These are phyloP conservation scores for Flaveria linearis DNA, from an alignment of 129 eudicot genomes.

Conservation along the genomic window DNA sequence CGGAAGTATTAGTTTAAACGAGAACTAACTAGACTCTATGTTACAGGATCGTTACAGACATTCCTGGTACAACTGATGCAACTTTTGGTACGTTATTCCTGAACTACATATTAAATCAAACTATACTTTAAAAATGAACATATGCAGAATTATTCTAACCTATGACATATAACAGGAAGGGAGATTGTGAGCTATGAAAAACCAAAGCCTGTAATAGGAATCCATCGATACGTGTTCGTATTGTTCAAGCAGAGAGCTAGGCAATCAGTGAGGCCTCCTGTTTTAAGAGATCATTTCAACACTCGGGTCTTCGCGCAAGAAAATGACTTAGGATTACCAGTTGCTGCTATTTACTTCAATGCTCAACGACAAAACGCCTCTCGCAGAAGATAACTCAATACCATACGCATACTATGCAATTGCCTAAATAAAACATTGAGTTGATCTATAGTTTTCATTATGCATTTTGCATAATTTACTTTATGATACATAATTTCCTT, in stretches of 20 bases:
- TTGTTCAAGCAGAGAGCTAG: conserved; percentile 78
- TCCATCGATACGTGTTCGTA: conserved; percentile 77
- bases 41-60: conserved; percentile 87
- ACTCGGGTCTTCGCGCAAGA: conserved; percentile 63
- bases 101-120: background rate
- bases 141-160: conserved; percentile 14
- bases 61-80: conserved; percentile 91
- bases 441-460: background rate
- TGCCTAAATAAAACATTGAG: conserved; percentile 22
- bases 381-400: conserved; percentile 58
- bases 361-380: conserved; percentile 88
- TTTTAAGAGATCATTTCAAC: conserved; percentile 68
- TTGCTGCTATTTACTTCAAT: conserved; percentile 80
- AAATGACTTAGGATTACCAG: conserved; percentile 70
- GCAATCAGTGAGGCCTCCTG: conserved; percentile 64
- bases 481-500: conserved; percentile 13
- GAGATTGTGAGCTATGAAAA: conserved; percentile 82
- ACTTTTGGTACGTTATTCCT: conserved; percentile 60
- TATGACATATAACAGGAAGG: conserved; percentile 45
- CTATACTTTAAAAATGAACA: conserved; percentile 1
- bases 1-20: background rate
- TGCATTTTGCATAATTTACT: conserved; percentile 12
- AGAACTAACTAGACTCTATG: conserved; percentile 6
- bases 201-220: conserved; percentile 81
- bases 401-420: conserved; percentile 6